These are phyloP conservation scores for Zanthoxylum bungeanum DNA, from an alignment of 345 rosid genomes.

Conservation along the genomic window DNA sequence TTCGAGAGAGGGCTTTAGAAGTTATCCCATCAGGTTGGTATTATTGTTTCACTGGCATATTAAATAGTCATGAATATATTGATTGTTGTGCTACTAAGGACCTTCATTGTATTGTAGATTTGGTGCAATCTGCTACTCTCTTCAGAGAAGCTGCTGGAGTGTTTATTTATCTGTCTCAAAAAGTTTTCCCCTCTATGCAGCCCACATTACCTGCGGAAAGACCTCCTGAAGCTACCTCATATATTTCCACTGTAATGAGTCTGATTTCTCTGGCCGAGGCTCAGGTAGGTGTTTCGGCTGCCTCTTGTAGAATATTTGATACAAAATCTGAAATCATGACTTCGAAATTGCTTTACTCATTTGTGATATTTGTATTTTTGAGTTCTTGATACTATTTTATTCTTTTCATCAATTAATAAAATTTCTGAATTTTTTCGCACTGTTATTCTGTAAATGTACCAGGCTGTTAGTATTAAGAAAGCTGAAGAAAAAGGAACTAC, in stretches of 20 bases:
- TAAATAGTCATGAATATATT: not conserved
- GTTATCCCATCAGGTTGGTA: conserved; percentile 49
- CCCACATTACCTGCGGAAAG: conserved; percentile 35
- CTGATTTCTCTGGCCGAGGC: conserved; percentile 85
- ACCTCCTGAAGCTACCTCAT: conserved; percentile 59
- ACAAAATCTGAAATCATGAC: conserved; percentile 10
- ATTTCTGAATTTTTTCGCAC: not conserved
- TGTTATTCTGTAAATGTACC: conserved; percentile 2
- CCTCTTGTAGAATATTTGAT: not conserved
- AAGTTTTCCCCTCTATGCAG: conserved; percentile 50
- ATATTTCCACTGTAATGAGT: conserved; percentile 47
- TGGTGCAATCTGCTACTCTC: conserved; percentile 48
- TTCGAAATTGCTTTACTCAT: not conserved
- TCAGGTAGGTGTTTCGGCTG: conserved; percentile 45
- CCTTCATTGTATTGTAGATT: conserved; percentile 32
- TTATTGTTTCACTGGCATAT: not conserved
- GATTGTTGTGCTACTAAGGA: conserved; percentile 1
- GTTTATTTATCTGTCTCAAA: conserved; percentile 54
- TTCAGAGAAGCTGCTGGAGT: conserved; percentile 85
- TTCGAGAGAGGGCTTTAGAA: conserved; percentile 69
- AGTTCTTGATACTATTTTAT: not conserved
- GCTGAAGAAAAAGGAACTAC: conserved; percentile 66
- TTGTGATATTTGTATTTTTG: not conserved
- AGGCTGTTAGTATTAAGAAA: conserved; percentile 58
- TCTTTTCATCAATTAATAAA: not conserved